Evolutionary conservation across 495 filamentous ascomycete species (phyloP).

Genomic region (Penicillium daleae): DNA sequence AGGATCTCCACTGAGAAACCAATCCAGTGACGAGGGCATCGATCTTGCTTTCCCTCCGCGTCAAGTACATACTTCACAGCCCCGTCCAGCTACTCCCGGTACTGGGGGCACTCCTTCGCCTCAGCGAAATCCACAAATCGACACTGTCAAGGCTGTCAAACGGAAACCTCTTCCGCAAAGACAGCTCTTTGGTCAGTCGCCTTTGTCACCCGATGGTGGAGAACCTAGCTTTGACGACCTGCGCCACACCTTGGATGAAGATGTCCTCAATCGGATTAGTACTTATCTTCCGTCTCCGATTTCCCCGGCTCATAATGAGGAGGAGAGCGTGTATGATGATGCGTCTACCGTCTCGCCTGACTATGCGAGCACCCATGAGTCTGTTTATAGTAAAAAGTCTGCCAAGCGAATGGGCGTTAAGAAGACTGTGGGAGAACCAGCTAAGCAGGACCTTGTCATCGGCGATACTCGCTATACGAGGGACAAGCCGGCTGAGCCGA

Average conservation of each 20-base stretch:
- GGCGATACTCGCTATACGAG: slow-evolving; percentile 62
- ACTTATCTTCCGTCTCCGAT: slow-evolving; percentile 36
- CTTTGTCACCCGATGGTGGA: slow-evolving; percentile 13
- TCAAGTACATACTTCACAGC: slow-evolving; percentile 22
- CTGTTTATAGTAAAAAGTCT: slow-evolving; percentile 62
- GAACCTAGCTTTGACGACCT: slow-evolving; percentile 67
- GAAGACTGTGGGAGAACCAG: slow-evolving; percentile 74
- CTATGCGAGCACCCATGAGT: slow-evolving; percentile 73
- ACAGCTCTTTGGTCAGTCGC: slow-evolving; percentile 12
- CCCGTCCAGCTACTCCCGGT: slow-evolving; percentile 25
- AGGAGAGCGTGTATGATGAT: slow-evolving; percentile 55
- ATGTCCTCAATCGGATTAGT: slow-evolving; percentile 58
- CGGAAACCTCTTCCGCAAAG: slow-evolving; percentile 67
- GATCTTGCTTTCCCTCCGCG: slow-evolving; percentile 18
- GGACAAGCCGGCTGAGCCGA: slow-evolving; percentile 36
- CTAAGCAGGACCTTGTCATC: slow-evolving; percentile 56
- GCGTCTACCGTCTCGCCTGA: slow-evolving; percentile 55
- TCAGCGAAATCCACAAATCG: slow-evolving; percentile 42
- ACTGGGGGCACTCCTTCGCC: slow-evolving; percentile 24
- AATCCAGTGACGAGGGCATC: slow-evolving; percentile 31
- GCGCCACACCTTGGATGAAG: slow-evolving; percentile 66
- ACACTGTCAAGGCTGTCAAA: slow-evolving; percentile 51
- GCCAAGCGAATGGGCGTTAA: slow-evolving; percentile 75
- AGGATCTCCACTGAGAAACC: slow-evolving; percentile 15
- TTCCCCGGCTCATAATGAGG: slow-evolving; percentile 41